Percentiles rank a stretch among this genome's conserved stretches.
Evolutionary conservation across 1,139 yeast genomes (phyloP).

Genomic region (Protomyces lactucae-debilis): DNA sequence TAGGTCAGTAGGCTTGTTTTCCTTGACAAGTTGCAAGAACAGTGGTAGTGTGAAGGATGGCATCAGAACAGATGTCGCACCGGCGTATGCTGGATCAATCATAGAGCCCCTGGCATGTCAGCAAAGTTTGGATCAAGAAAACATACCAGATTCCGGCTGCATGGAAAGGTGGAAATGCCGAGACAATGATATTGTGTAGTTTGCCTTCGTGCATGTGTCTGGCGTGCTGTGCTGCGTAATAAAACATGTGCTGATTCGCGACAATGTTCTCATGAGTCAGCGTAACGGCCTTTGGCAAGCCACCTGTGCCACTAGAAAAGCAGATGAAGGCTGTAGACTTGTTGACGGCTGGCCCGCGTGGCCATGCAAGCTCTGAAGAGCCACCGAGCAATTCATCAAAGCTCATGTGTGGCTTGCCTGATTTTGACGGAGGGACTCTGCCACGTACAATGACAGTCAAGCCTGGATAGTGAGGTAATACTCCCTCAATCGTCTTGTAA

Average conservation of each 20-base stretch:
- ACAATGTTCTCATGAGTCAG: constrained; percentile 45
- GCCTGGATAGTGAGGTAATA: not conserved
- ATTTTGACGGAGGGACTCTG: not conserved
- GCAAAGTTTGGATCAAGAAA: too few species aligned
- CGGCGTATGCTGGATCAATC: constrained; percentile 34
- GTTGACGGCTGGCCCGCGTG: not conserved
- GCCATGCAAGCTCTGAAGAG: constrained; percentile 3
- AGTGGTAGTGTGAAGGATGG: constrained; percentile 38
- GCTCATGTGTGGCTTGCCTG: not conserved
- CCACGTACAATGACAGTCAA: not conserved
- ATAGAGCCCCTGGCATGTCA: constrained; percentile 31
- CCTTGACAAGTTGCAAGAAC: constrained; percentile 35
- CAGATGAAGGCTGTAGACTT: constrained; percentile 3
- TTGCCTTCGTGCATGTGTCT: not conserved
- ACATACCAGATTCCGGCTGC: constrained; percentile 38
- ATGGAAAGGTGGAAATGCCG: constrained; percentile 42
- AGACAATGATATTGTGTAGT: constrained; percentile 3
- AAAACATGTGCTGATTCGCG: constrained; percentile 26
- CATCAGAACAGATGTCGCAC: constrained; percentile 37
- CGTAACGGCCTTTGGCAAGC: constrained; percentile 51
- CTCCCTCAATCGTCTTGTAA: not conserved
- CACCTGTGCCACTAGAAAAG: constrained; percentile 60
- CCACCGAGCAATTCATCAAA: not conserved
- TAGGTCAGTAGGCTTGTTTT: constrained; percentile 36
- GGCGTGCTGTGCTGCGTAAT: constrained; percentile 4